A percentile compares a stretch with the other conserved stretches of the same genome.
Conservation (phyloP, 202 grass and related monocot genomes). For the Schoenoplectus tabernaemontani region DNA sequence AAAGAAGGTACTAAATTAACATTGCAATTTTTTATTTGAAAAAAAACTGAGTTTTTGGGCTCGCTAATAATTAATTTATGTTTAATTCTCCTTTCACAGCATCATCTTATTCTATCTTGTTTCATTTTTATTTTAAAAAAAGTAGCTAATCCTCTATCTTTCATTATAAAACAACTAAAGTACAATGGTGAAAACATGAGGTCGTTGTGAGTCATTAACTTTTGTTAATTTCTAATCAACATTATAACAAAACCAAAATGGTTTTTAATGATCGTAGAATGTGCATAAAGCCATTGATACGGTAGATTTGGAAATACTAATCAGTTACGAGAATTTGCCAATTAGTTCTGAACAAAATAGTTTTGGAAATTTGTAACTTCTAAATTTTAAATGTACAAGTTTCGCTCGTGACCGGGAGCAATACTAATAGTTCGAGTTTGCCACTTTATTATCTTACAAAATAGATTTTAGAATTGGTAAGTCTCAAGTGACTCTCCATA, state of each 20-base stretch:
- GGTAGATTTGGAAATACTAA: neutral
- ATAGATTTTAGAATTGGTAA: too few species aligned
- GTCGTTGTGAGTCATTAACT: neutral
- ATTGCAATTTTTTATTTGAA: neutral
- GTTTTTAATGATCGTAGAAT: neutral
- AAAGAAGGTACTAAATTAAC: constrained; percentile 8
- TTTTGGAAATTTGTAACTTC: neutral
- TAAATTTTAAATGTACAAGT: neutral
- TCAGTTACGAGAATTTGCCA: neutral
- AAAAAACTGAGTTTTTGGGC: neutral
- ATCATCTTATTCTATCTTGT: neutral
- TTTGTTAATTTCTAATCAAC: neutral
- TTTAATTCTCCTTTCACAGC: neutral
- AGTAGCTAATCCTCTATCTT: neutral
- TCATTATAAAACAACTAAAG: neutral
- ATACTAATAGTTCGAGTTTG: neutral
- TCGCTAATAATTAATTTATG: neutral
- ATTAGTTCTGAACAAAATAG: neutral
- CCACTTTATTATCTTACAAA: neutral
- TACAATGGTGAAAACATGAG: neutral
- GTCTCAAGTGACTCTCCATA: too few species aligned
- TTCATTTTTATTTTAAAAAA: neutral
- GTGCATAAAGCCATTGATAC: neutral
- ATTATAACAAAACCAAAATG: neutral
- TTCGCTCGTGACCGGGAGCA: neutral